Base-by-base conservation (phyloP, 2,329 filamentous ascomycete genomes). In the Cadophora malorum region DNA sequence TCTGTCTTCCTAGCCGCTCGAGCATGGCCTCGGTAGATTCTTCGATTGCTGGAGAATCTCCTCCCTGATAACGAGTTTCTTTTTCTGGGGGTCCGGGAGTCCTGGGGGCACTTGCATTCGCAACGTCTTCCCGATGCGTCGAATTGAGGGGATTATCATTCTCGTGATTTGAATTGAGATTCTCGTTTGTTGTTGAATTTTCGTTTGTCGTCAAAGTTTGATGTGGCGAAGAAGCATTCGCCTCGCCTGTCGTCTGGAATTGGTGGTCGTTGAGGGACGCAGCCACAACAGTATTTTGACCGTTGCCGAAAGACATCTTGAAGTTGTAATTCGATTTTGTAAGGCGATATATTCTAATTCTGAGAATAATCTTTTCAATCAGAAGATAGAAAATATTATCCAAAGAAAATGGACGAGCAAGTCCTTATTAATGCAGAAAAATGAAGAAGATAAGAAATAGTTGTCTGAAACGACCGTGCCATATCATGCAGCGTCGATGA, bases 1-100 rank as follows among this genome's bases (percentile, higher is more conserved):
- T 80, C 75, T 88, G 81, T 69, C 86, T 81, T 23, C 88, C 88
- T 1, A 90, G 78, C 28, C 83, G 80, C 71, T 89, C 84, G 56
- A 90, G 79, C 45, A 77, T 74, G 12, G 74, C 71, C 67, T 77
- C 70, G 25, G 68, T 47, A 16, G 76, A 74, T 69, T 78, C 77
- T 64, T 78, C 76, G 9, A 72, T 50, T 35, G 56, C 45, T 38
- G 65, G 67, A 12, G 63, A 58, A 31, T 64, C 67, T 19, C 21
- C 49, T n/a, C 55, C 60, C 23, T 10, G 64, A 28, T 55, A 50
- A 14, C 64, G 65, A 16, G 41, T 65, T 66, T 71, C 68, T 62
- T 70, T 69, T 63, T 67, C 56, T 1, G 61, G 55, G 45, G 62
- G 63, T 66, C 61, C 58, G 60, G 19, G 64, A 66, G 65, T 58